Evolutionary conservation across 371 early-diverging fungal species (phyloP).

Genomic region (Circinella umbellata): DNA sequence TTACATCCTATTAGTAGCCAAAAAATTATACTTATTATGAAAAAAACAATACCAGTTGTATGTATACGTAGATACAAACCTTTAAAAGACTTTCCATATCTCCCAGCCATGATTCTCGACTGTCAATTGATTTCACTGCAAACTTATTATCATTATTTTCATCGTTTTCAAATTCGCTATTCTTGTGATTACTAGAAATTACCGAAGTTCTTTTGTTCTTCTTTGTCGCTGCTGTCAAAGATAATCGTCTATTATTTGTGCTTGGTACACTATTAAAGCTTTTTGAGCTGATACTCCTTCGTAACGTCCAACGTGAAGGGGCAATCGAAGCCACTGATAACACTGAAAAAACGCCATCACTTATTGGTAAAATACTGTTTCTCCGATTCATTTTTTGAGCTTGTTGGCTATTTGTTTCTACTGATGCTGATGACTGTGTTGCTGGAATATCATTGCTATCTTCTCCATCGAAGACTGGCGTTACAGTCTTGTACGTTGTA

Average conservation of each 20-base stretch:
- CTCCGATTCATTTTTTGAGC: not conserved
- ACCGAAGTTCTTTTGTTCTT: not conserved
- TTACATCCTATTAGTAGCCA: not conserved
- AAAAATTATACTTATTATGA: too few relatives aligned
- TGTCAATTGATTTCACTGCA: not conserved
- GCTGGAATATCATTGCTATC: not conserved
- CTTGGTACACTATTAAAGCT: slow-evolving; percentile 3
- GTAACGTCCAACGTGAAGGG: slow-evolving; percentile 3
- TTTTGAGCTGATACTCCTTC: slow-evolving; percentile 7
- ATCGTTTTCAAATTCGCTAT: not conserved
- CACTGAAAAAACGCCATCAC: slow-evolving; percentile 16
- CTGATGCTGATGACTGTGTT: too few relatives aligned
- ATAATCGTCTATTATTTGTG: not conserved
- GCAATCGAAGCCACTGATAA: slow-evolving; percentile 17
- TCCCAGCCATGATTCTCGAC: slow-evolving; percentile 27
- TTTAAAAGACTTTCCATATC: slow-evolving; percentile 34
- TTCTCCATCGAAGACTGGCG: not conserved
- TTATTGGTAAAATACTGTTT: slow-evolving; percentile 2
- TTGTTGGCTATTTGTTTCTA: too few relatives aligned
- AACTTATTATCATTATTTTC: not conserved
- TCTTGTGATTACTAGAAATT: not conserved
- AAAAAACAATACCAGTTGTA: too few relatives aligned
- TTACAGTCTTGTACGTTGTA: not conserved
- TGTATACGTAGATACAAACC: slow-evolving; percentile 16
- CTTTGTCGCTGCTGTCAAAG: not conserved